Conservation (phyloP, 1,284 basidiomycete genomes). For the Pterulicium gracile region DNA sequence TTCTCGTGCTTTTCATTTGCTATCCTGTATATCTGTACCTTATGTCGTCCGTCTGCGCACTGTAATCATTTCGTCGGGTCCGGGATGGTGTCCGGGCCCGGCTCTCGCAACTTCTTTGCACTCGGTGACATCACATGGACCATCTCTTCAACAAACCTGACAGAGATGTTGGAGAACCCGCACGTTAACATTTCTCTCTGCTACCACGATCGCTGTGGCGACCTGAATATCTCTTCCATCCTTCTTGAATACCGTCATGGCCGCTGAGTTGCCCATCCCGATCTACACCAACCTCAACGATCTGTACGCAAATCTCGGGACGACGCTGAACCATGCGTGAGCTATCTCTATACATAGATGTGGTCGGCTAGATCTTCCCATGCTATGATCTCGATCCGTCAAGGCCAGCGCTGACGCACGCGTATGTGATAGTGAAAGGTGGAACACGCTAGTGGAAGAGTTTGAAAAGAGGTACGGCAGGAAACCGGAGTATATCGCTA, state of each 20-base stretch:
- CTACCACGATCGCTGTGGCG: too few relatives aligned
- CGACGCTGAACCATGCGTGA: slow-evolving; percentile 44
- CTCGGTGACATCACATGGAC: neutral
- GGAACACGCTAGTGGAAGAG: slow-evolving; percentile 50
- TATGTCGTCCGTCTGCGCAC: neutral
- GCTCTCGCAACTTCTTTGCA: neutral
- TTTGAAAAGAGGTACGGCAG: slow-evolving; percentile 59
- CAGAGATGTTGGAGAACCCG: too few relatives aligned
- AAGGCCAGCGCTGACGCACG: slow-evolving; percentile 9
- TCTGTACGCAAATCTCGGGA: slow-evolving; percentile 44
- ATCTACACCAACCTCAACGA: slow-evolving; percentile 51
- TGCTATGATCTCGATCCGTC: neutral
- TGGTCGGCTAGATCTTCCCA: slow-evolving; percentile 25
- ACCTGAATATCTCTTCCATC: too few relatives aligned
- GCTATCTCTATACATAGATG: too few relatives aligned
- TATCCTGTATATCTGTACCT: too few relatives aligned
- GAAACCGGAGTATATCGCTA: slow-evolving; percentile 58
- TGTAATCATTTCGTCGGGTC: too few relatives aligned
- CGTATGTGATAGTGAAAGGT: slow-evolving; percentile 33
- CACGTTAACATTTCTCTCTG: too few relatives aligned
- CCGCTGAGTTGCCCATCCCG: slow-evolving; percentile 51
- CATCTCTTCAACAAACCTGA: too few relatives aligned
- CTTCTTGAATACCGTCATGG: too few relatives aligned
- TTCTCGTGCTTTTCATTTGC: too few relatives aligned
- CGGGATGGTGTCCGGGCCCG: neutral